A percentile compares a stretch with the other conserved stretches of the same genome.
phyloP scores from a whole-genome alignment of 192 early-diverging fungal genomes.

The Podila minutissima region DNA sequence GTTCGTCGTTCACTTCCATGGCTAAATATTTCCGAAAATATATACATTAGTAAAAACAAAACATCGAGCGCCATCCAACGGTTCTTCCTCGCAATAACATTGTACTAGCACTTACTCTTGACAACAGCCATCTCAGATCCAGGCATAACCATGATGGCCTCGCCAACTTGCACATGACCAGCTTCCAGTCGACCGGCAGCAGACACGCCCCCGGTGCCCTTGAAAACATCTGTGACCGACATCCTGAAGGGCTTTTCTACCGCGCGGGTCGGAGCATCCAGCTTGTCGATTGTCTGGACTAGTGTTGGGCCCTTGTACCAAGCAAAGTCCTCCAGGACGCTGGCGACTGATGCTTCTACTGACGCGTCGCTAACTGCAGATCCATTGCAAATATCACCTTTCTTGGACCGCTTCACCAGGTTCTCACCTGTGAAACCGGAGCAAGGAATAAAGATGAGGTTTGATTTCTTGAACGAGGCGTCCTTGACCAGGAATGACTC shows the following conservation, averaged over 20 bases:
- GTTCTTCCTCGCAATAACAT: not conserved
- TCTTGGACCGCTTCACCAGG: conserved; percentile 60
- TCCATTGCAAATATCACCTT: conserved; percentile 39
- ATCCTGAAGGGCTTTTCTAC: conserved; percentile 88
- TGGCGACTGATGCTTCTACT: conserved; percentile 4
- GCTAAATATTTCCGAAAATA: conserved; percentile 53
- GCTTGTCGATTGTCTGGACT: conserved; percentile 77
- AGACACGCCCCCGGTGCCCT: conserved; percentile 87
- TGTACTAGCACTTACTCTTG: conserved; percentile 63
- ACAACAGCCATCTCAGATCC: conserved; percentile 79
- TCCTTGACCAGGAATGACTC: conserved; percentile 72
- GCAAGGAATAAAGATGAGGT: conserved; percentile 87
- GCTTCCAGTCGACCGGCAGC: conserved; percentile 88
- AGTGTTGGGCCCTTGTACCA: conserved; percentile 91
- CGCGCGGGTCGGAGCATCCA: conserved; percentile 77
- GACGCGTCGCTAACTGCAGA: conserved; percentile 33
- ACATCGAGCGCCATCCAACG: not conserved
- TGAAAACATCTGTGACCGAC: conserved; percentile 90
- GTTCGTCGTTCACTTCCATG: conserved; percentile 77
- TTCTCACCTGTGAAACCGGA: conserved; percentile 95
- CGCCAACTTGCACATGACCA: conserved; percentile 90
- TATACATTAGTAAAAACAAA: not conserved
- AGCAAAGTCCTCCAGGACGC: conserved; percentile 36
- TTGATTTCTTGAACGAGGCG: conserved; percentile 81
- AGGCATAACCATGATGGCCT: conserved; percentile 84